These are phyloP conservation scores for Candida ipomoeae DNA, from an alignment of 805 yeast species.

Conservation along the genomic window DNA sequence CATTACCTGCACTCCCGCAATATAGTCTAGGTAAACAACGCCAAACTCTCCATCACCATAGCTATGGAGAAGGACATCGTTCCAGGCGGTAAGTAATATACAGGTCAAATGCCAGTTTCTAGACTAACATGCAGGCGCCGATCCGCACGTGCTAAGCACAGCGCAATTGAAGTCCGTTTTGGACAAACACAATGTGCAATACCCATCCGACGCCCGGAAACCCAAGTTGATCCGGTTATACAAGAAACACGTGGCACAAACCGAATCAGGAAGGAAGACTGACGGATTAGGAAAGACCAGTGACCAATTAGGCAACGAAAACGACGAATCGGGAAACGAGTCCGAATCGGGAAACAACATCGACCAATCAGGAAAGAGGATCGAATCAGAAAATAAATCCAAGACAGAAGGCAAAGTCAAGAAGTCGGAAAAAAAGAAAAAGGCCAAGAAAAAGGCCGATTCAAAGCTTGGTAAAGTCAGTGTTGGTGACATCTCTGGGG, in stretches of 20 bases:
- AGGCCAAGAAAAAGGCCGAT: not conserved
- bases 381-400: too few relatives aligned
- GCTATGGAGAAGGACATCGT: slow-evolving; percentile 1
- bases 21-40: not conserved
- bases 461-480: too few relatives aligned
- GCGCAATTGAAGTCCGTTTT: slow-evolving; percentile 68
- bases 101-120: not conserved
- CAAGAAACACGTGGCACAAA: not conserved
- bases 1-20: not conserved
- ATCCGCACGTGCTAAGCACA: slow-evolving; percentile 56
- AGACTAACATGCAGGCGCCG: slow-evolving; percentile 15
- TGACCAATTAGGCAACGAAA: not conserved
- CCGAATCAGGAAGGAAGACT: not conserved
- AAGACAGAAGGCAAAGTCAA: not conserved
- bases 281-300: too few relatives aligned
- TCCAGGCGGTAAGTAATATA: slow-evolving; percentile 3
- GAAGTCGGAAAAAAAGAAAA: slow-evolving; percentile 3
- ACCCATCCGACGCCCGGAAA: slow-evolving; percentile 65
- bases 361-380: too few relatives aligned
- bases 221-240: slow-evolving; percentile 38
- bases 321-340: not conserved
- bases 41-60: too few relatives aligned
- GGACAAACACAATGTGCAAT: slow-evolving; percentile 55
- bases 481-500: not conserved
- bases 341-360: too few relatives aligned